phyloP scores from a whole-genome alignment of 1,284 basidiomycete genomes.

The Ceratobasidium sp. region DNA sequence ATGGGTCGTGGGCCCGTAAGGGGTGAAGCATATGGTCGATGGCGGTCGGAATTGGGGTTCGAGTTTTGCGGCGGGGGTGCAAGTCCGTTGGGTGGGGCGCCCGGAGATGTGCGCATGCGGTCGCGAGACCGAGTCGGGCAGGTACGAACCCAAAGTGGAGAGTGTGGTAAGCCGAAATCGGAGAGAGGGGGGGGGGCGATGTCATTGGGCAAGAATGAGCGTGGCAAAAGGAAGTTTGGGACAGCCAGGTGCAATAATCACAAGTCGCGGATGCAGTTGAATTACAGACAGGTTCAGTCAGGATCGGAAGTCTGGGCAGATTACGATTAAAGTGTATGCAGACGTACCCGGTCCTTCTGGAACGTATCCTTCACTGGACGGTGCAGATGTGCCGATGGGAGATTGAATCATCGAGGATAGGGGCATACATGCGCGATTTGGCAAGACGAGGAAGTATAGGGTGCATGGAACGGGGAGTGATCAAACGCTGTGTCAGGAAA shows the following conservation, averaged over 20 bases:
- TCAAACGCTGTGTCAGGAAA: slow-evolving; percentile 46
- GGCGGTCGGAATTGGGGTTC: slow-evolving; percentile 4
- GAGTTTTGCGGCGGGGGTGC: slow-evolving; percentile 7
- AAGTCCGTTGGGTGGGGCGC: background rate
- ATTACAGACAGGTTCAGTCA: slow-evolving; percentile 31
- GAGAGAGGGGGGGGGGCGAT: no score
- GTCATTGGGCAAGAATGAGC: background rate
- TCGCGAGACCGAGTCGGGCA: slow-evolving; percentile 1
- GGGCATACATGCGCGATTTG: slow-evolving; percentile 30
- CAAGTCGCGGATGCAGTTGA: slow-evolving; percentile 11
- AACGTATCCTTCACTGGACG: slow-evolving; percentile 41
- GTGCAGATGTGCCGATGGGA: slow-evolving; percentile 27
- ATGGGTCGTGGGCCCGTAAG: background rate
- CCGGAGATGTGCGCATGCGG: slow-evolving; percentile 9
- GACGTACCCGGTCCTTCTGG: slow-evolving; percentile 44
- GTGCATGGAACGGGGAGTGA: slow-evolving; percentile 22
- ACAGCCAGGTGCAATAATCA: slow-evolving; percentile 10
- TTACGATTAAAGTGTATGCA: slow-evolving; percentile 34
- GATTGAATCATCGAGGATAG: slow-evolving; percentile 39
- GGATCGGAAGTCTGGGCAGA: slow-evolving; percentile 20
- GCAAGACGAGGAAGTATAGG: slow-evolving; percentile 33
- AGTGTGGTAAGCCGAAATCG: slow-evolving; percentile 6
- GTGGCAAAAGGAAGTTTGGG: background rate
- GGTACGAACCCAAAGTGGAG: slow-evolving; percentile 15
- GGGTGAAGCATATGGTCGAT: background rate